Percentiles rank a stretch among this genome's conserved stretches.
phyloP scores from a whole-genome alignment of 2,329 filamentous ascomycete genomes.

The Iodosphaeria phyllophila region DNA sequence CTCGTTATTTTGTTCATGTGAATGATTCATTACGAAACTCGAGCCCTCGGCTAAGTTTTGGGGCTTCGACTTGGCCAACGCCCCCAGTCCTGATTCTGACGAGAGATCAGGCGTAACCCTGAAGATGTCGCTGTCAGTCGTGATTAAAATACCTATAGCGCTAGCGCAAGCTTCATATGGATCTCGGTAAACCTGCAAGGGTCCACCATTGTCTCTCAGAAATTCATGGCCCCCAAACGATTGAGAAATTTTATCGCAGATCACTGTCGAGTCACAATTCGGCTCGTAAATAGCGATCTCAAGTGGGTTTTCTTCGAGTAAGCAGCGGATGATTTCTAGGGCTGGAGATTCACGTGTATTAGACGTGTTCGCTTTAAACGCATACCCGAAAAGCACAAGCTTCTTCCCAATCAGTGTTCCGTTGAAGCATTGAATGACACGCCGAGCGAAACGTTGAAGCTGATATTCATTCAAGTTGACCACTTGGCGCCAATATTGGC shows the following conservation, averaged over 20 bases:
- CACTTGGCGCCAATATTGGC: conserved; percentile 57
- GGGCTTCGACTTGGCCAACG: conserved; percentile 4
- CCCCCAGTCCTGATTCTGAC: conserved; percentile 5
- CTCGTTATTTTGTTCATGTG: too few relatives aligned
- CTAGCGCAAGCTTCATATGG: conserved; percentile 28
- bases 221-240: conserved; percentile 17
- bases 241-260: conserved; percentile 28
- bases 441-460: conserved; percentile 45
- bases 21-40: too few relatives aligned
- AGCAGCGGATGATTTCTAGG: conserved; percentile 44
- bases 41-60: conserved; percentile 20
- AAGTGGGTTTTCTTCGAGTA: conserved; percentile 43
- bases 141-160: conserved; percentile 31
- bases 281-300: conserved; percentile 55
- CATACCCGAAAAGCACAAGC: conserved; percentile 53
- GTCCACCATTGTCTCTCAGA: conserved; percentile 19
- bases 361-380: conserved; percentile 65
- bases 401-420: conserved; percentile 54
- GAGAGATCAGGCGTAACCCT: conserved; percentile 12
- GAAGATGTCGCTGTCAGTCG: conserved; percentile 39
- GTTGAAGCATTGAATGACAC: conserved; percentile 47
- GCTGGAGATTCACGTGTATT: conserved; percentile 57
- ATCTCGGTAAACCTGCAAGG: conserved; percentile 26
- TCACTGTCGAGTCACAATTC: conserved; percentile 30
- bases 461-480: conserved; percentile 64